These are phyloP conservation scores for Aaosphaeria arxii DNA, from an alignment of 2,329 filamentous ascomycete genomes.

Conservation along the genomic window DNA sequence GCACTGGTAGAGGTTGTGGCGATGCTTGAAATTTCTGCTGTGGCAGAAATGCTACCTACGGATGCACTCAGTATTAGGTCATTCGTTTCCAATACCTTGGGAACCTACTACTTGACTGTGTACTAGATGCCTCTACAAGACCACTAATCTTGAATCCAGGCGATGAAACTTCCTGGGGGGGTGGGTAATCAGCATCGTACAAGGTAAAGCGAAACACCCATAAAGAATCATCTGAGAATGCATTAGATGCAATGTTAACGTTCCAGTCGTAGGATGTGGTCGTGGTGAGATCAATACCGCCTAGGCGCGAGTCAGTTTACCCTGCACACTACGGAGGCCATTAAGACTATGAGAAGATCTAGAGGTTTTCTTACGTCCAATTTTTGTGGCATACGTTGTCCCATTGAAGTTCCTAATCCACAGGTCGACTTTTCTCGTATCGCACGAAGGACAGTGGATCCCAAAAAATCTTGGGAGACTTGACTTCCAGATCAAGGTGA, in stretches of 20 bases:
- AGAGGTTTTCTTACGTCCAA: conserved; percentile 9
- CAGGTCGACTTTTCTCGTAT: conserved; percentile 11
- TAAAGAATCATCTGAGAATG: conserved; percentile 7
- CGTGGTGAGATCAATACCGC: conserved; percentile 9
- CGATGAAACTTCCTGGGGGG: conserved; percentile 11
- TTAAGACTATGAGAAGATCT: neutral
- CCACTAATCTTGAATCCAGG: conserved; percentile 11
- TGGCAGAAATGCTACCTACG: conserved; percentile 4
- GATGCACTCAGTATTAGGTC: conserved; percentile 2
- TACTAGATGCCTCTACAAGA: conserved; percentile 2
- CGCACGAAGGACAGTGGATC: conserved; percentile 8
- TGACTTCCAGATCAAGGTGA: conserved; percentile 13
- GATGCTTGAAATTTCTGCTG: neutral
- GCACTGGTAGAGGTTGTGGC: neutral
- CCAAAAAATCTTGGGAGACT: conserved; percentile 5
- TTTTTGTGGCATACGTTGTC: conserved; percentile 8
- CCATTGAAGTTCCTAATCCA: conserved; percentile 13
- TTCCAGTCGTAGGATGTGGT: conserved; percentile 12
- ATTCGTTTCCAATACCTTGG: neutral
- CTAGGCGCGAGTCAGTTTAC: conserved; percentile 4
- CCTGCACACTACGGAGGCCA: neutral
- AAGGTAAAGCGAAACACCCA: conserved; percentile 14
- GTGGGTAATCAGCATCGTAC: conserved; percentile 4
- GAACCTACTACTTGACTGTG: conserved; percentile 7
- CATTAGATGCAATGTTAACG: conserved; percentile 11